A percentile compares a stretch with the other conserved stretches of the same genome.
These are phyloP conservation scores for Lobosporangium transversale DNA, from an alignment of 192 early-diverging fungal species.

Conservation along the genomic window DNA sequence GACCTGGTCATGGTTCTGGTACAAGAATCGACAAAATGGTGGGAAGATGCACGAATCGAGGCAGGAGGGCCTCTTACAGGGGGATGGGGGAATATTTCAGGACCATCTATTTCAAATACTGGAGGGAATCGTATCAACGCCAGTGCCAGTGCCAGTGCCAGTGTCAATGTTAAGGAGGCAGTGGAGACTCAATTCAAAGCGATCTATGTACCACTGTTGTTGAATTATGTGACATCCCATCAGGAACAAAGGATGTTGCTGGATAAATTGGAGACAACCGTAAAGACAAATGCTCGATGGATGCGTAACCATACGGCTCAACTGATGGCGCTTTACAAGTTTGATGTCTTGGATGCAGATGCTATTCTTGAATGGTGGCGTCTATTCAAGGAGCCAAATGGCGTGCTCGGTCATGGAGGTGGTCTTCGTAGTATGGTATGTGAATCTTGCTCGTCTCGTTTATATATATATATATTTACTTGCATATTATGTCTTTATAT, in stretches of 20 bases:
- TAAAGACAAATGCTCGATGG: slow-evolving; percentile 15
- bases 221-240: slow-evolving; percentile 42
- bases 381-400: slow-evolving; percentile 35
- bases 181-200: slow-evolving; percentile 42
- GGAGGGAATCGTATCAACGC: slow-evolving; percentile 24
- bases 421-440: slow-evolving; percentile 50
- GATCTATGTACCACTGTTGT: slow-evolving; percentile 33
- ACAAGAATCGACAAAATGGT: slow-evolving; percentile 47
- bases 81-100: slow-evolving; percentile 42
- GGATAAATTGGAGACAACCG: slow-evolving; percentile 35
- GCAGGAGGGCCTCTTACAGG: slow-evolving; percentile 36
- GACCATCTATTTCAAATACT: slow-evolving; percentile 13
- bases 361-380: slow-evolving; percentile 50
- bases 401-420: slow-evolving; percentile 35
- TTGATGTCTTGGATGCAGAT: slow-evolving; percentile 47
- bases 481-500: too few species aligned
- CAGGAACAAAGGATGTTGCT: slow-evolving; percentile 33
- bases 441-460: not conserved
- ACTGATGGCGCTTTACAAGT: slow-evolving; percentile 45
- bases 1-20: slow-evolving; percentile 34
- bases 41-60: slow-evolving; percentile 37
- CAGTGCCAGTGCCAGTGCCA: too few species aligned
- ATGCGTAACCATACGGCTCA: slow-evolving; percentile 35
- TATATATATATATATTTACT: too few species aligned
- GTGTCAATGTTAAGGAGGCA: too few species aligned